Evolutionary conservation across 306 rosid genomes (phyloP), one percentile per base, ranked within the genome.

Genomic region (Medicago ruthenica): DNA sequence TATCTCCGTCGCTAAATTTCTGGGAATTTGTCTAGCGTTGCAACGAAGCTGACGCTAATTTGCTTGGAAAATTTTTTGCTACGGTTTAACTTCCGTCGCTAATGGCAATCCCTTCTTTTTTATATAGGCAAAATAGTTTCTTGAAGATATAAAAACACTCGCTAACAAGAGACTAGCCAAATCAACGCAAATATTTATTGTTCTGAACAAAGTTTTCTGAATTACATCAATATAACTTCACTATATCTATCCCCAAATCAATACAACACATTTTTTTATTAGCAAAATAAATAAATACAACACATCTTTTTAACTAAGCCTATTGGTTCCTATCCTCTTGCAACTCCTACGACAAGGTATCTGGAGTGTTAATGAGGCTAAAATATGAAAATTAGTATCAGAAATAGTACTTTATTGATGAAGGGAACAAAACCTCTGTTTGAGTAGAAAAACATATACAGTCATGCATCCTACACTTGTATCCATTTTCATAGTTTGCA

Each of bases 301-400:
- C 77, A 68, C 67, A 34, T n/a, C n/a, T 51, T 18, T 14, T 77
- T 71, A 76, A 63, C 55, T 31, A 74, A 42, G 58, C 70, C 81
- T 58, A 65, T 60, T 17, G 39, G 40, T 50, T 64, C 16, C 82
- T 68, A 73, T 65, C 76, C 50, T 16, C 8, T 39, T 68, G 50
- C 65, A 31, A 67, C 21, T 77, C 68, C 80, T 63, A 68, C 1
- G 1, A 68, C 54, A 64, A 66, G 74, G 51, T 58, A 61, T 7
- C 17, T 7, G 7, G 34, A 69, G 48, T 69, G 51, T 48, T 40
- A 41, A 53, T 8, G 58, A 61, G 67, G 44, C 44, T 61, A 34
- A 31, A 61, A 39, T 44, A 67, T 39, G 41, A 73, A 13, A 63
- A 54, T 63, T 63, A 70, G 65, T 40, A 70, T 77, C 76, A 41